These are phyloP conservation scores for Populus trichocarpa DNA, from an alignment of 441 rosid genomes.

Conservation along the genomic window DNA sequence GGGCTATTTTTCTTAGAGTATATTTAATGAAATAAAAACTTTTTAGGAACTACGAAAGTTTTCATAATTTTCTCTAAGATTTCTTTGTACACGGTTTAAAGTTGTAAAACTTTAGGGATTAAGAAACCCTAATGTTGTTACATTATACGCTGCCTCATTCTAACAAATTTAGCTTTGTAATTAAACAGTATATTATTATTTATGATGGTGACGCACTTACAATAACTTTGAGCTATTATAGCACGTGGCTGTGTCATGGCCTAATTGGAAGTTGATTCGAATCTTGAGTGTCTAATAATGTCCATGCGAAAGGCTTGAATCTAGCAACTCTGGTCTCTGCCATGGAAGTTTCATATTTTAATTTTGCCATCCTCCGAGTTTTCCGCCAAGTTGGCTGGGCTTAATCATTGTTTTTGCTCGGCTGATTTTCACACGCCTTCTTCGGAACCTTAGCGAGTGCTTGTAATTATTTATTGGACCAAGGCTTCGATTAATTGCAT, in stretches of 20 bases:
- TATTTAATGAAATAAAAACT: background rate
- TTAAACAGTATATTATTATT: too few relatives aligned
- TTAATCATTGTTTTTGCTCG: background rate
- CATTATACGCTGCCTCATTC: too few relatives aligned
- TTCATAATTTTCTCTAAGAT: background rate
- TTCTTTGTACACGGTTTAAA: too few relatives aligned
- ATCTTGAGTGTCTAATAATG: background rate
- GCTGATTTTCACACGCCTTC: background rate
- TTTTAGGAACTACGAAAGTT: background rate
- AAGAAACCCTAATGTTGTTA: too few relatives aligned
- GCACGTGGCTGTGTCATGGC: background rate
- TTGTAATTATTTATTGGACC: background rate
- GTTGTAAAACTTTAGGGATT: too few relatives aligned
- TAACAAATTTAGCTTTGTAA: too few relatives aligned
- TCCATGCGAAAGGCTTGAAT: background rate
- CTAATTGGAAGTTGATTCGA: background rate
- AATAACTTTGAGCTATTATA: background rate
- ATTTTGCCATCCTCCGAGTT: background rate
- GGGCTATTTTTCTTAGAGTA: background rate
- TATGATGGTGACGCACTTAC: background rate
- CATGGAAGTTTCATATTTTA: background rate
- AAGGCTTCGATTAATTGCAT: background rate
- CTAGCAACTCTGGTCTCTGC: background rate
- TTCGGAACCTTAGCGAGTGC: background rate
- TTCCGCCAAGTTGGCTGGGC: background rate